A percentile compares a stretch with the other conserved stretches of the same genome.
Conservation (phyloP, 441 rosid genomes). For the Isatis lusitanica region DNA sequence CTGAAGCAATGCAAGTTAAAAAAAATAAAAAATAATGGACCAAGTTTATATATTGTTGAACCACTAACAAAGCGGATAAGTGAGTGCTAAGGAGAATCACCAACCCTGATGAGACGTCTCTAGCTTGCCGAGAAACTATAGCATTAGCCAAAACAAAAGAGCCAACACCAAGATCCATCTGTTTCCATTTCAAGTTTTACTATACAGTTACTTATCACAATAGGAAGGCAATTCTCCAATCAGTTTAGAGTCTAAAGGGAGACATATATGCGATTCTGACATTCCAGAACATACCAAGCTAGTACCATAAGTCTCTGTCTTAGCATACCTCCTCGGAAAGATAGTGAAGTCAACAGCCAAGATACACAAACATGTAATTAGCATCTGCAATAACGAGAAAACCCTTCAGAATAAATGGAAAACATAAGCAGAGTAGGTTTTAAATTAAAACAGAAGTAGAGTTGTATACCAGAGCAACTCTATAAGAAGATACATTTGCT, state of each 20-base stretch:
- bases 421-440: conserved; percentile 3
- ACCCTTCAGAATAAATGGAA: conserved; percentile 28
- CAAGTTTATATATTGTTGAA: not conserved
- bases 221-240: not conserved
- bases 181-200: conserved; percentile 29
- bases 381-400: conserved; percentile 58
- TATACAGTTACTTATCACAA: not conserved
- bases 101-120: conserved; percentile 57
- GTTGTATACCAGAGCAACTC: conserved; percentile 67
- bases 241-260: not conserved
- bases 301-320: conserved; percentile 87
- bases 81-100: conserved; percentile 23
- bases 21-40: not conserved
- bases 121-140: conserved; percentile 86
- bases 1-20: conserved; percentile 37
- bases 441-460: conserved; percentile 10
- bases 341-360: conserved; percentile 91
- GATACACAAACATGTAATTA: conserved; percentile 79
- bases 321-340: conserved; percentile 85
- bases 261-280: not conserved
- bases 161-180: conserved; percentile 99
- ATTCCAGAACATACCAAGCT: conserved; percentile 57
- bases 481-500: conserved; percentile 60
- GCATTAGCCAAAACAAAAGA: conserved; percentile 83
- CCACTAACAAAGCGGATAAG: not conserved